Base-by-base conservation (phyloP, 1,139 yeast genomes). In the Lodderomyces margitis region DNA sequence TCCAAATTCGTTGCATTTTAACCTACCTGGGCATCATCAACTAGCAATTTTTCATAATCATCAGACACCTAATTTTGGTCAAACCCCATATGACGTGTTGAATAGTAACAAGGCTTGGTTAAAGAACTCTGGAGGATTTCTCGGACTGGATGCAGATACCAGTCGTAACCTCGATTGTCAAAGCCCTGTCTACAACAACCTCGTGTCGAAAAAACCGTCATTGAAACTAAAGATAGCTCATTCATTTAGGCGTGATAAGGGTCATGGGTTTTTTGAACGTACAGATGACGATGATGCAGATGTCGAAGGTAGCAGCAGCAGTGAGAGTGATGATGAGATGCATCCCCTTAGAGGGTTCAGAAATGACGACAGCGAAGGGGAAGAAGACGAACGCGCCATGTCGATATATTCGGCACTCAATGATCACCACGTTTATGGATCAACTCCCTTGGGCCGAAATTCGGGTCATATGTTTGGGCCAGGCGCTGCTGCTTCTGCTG, bases 311-410 rank as follows among this genome's bases (percentile, higher is more conserved):
- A 19, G 28, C 7, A 32, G 28, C 7, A 32, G 27, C 5, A 60
- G 52, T 20, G 59, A 52, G 39, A 44, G 42, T 17, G 47, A 42
- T 16, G 44, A 37, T 9, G 40, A 37, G 19, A 4, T 14, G 20
- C 14, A 5, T 16, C n/a, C 40, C 10, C 37, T 38, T 10, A 37
- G 42, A 19, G 51, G 47, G 5, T 44, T 47, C 11, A 59, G 53
- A 10, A 58, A 52, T 16, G 57, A 50, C 12, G 54, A 42, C 28
- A 44, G 16, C 68, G 35, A 62, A 21, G 44, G 50, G 5, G 80
- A 72, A 38, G 81, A 75, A 50, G 81, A 76, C 49, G 80, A 75
- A 43, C 70, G 73, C 43, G 79, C 70, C 1, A 75, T 77, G 80
- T 71, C 78, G 1, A 51, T 73, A 35, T 73, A 74, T 47, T 63